phyloP scores from a whole-genome alignment of 1,139 yeast species.

The Yamadazyma dendronema region DNA sequence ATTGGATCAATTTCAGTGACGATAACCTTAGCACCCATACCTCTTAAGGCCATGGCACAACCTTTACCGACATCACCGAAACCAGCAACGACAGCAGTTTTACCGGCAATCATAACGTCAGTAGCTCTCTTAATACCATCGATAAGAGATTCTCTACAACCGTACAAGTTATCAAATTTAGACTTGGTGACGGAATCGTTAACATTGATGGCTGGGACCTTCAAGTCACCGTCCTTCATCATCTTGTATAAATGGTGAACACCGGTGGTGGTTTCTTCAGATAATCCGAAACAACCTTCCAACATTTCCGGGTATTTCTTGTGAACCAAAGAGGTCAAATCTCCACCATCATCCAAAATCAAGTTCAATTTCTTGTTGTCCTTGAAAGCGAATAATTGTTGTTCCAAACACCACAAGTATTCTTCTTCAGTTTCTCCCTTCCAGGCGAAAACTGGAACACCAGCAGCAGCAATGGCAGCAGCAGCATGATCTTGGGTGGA shows the following conservation, averaged over 20 bases:
- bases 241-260: slow-evolving; percentile 98
- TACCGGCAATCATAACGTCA: slow-evolving; percentile 99
- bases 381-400: slow-evolving; percentile 98
- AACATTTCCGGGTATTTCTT: slow-evolving; percentile 98
- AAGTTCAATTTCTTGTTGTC: slow-evolving; percentile 94
- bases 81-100: slow-evolving; percentile 98
- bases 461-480: slow-evolving; percentile 99
- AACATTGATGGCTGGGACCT: slow-evolving; percentile 99
- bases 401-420: slow-evolving; percentile 99
- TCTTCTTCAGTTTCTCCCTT: slow-evolving; percentile 99
- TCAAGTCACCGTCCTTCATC: slow-evolving; percentile 84
- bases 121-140: slow-evolving; percentile 99
- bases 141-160: slow-evolving; percentile 98
- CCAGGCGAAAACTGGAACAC: slow-evolving; percentile 99
- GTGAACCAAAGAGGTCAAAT: slow-evolving; percentile 94
- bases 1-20: slow-evolving; percentile 98
- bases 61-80: slow-evolving; percentile 99
- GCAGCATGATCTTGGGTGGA: slow-evolving; percentile 99
- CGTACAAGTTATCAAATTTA: slow-evolving; percentile 98
- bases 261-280: slow-evolving; percentile 99
- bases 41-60: slow-evolving; percentile 98
- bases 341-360: slow-evolving; percentile 99
- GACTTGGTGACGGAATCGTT: slow-evolving; percentile 99
- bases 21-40: slow-evolving; percentile 99
- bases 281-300: slow-evolving; percentile 90